A percentile compares a stretch with the other conserved stretches of the same genome.
phyloP scores from a whole-genome alignment of 768 basidiomycete genomes.

The Mycena galopus region DNA sequence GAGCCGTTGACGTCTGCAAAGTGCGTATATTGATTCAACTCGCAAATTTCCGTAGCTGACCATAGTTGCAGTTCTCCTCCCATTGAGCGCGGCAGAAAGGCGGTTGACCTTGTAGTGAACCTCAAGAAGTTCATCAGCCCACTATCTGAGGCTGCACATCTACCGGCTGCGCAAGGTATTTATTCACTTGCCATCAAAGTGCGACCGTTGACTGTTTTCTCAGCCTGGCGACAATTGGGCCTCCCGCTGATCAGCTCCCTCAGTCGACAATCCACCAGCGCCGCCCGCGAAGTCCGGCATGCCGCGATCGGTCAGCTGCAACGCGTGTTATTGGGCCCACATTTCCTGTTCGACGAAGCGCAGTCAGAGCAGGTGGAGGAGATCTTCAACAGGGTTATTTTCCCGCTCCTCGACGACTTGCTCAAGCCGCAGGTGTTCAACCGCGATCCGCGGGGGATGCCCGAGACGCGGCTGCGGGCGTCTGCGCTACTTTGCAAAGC shows the following conservation, averaged over 20 bases:
- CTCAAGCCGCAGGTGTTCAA: constrained; percentile 85
- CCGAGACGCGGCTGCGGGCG: constrained; percentile 90
- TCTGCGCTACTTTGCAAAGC: constrained; percentile 94
- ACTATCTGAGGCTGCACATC: constrained; percentile 64
- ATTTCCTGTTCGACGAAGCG: constrained; percentile 70
- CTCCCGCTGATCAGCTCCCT: constrained; percentile 82
- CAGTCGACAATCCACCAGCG: constrained; percentile 85
- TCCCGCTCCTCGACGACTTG: constrained; percentile 93
- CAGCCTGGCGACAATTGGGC: constrained; percentile 83
- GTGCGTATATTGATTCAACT: constrained; percentile 50
- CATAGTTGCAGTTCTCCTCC: constrained; percentile 69
- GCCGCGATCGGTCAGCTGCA: constrained; percentile 84
- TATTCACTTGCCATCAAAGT: neutral
- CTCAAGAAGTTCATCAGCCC: constrained; percentile 75
- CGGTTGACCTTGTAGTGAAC: constrained; percentile 84
- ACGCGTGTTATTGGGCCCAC: constrained; percentile 84
- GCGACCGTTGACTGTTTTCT: constrained; percentile 18
- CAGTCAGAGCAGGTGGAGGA: constrained; percentile 78
- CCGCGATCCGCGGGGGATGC: constrained; percentile 88
- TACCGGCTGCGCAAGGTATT: constrained; percentile 59
- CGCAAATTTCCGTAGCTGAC: constrained; percentile 15
- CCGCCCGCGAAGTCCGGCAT: constrained; percentile 88
- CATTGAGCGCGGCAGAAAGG: constrained; percentile 84
- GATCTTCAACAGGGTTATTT: constrained; percentile 90
- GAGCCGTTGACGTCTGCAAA: constrained; percentile 65